Base-by-base conservation (phyloP, 352 stramenopile species). In the Globisporangium sylvaticum region DNA sequence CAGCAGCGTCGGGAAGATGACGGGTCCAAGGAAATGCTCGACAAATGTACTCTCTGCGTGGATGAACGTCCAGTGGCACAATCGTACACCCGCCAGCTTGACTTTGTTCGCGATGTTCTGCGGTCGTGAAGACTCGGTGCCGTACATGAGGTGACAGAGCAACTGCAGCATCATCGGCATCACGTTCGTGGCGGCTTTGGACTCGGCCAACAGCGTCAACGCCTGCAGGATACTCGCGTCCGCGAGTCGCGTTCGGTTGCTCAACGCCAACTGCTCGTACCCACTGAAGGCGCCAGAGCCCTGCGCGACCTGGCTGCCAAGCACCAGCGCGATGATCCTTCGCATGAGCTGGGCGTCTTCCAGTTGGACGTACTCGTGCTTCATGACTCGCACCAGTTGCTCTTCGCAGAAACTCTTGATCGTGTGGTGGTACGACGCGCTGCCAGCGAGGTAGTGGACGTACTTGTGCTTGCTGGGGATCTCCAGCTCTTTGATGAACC, bases 111-210 rank as follows among this genome's bases (percentile, higher is more conserved):
- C 62, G 31, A 94, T 72, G 57, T 80, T 85, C 31, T 66, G 71
- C 5, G 83, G 77, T 12, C 85, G 76, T 1, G 60, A 75, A 3
- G 75, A 25, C 42, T 90, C 81, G 3, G 71, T 65, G n/a, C 78
- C 87, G 66, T 89, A 92, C 80, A 94, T 87, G 20, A 92, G 71
- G 50, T 92, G 81, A 54, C 84, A 94, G 18, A 94, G 70, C 27
- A 92, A 55, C 63, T 92, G 84, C 24, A 94, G 59, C 66, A 92
- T 83, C 46, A 82, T 67, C 0, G 87, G 87, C 32, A 90, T 62
- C 12, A 80, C 73, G 61, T 89, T 89, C 15, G 83, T 69, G 14
- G 81, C 83, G 7, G 74, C 64, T 62, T 89, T 84, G 0, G 84
- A 92, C 14, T 54, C 48, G 8, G 71, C 75, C 42, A 94, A 57